These are phyloP conservation scores for Suillus occidentalis DNA, from an alignment of 768 basidiomycete species.

Conservation along the genomic window DNA sequence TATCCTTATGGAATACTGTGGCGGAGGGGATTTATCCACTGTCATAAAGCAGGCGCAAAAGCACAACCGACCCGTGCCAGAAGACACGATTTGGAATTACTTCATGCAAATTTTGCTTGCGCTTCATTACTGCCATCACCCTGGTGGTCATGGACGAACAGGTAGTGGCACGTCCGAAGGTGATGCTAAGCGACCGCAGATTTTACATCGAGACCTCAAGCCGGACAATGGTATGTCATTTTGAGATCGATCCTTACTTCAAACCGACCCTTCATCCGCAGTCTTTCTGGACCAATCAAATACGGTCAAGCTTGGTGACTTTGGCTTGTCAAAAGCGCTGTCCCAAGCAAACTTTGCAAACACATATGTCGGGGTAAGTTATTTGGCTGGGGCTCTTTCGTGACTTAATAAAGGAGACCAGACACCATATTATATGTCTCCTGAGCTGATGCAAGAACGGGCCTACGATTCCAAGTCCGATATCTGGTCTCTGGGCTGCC, in stretches of 20 bases:
- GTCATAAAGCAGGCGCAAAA: constrained; percentile 80
- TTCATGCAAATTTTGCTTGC: constrained; percentile 92
- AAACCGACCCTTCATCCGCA: constrained; percentile 27
- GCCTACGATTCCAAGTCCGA: constrained; percentile 98
- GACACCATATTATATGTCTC: constrained; percentile 99
- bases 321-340: constrained; percentile 93
- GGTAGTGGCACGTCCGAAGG: constrained; percentile 37
- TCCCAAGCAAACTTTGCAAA: constrained; percentile 86
- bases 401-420: constrained; percentile 48
- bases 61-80: constrained; percentile 72
- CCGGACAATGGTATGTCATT: constrained; percentile 85
- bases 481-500: constrained; percentile 97
- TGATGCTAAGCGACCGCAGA: constrained; percentile 64
- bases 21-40: constrained; percentile 89
- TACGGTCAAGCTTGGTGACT: constrained; percentile 94
- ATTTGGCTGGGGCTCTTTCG: background rate
- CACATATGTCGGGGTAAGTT: constrained; percentile 92
- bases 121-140: constrained; percentile 90
- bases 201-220: constrained; percentile 93
- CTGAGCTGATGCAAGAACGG: constrained; percentile 96
- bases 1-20: constrained; percentile 99
- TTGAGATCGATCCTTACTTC: background rate
- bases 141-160: constrained; percentile 47
- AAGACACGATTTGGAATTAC: constrained; percentile 95
- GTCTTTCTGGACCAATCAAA: constrained; percentile 88